These are phyloP conservation scores for Proliferodiscus dingleyae DNA, from an alignment of 2,329 filamentous ascomycete genomes.

Conservation along the genomic window DNA sequence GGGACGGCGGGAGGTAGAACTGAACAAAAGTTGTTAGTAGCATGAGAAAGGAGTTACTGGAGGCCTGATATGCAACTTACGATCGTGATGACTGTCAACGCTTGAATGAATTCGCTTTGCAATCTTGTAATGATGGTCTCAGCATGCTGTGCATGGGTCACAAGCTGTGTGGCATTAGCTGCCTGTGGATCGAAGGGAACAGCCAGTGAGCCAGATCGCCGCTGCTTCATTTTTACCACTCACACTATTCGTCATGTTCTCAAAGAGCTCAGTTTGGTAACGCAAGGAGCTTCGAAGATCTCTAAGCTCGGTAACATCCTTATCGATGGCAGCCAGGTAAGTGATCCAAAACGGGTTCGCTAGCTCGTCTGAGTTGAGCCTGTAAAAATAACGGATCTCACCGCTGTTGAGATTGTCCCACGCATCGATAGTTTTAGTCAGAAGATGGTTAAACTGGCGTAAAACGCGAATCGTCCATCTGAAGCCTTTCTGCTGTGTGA, in stretches of 20 bases:
- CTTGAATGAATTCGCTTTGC: constrained; percentile 11
- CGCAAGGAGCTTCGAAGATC: constrained; percentile 8
- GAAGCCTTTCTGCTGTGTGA: constrained; percentile 10
- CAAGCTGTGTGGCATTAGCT: too few relatives aligned
- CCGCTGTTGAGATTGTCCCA: constrained; percentile 12
- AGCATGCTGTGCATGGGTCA: constrained; percentile 8
- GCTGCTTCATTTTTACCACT: too few relatives aligned
- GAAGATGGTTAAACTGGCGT: constrained; percentile 7
- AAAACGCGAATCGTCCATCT: constrained; percentile 11
- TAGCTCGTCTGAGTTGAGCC: neutral
- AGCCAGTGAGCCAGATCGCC: too few relatives aligned
- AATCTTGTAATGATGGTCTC: constrained; percentile 4
- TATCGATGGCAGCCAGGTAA: constrained; percentile 12
- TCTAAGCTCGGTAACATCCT: constrained; percentile 10
- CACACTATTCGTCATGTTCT: constrained; percentile 13
- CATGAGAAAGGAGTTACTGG: too few relatives aligned
- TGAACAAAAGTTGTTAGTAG: too few relatives aligned
- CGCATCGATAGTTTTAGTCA: constrained; percentile 8
- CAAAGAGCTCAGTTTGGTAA: constrained; percentile 10
- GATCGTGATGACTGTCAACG: constrained; percentile 9
- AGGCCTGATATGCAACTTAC: constrained; percentile 2
- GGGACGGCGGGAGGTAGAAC: constrained; percentile 8
- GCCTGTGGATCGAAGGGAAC: too few relatives aligned
- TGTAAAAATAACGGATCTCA: constrained; percentile 12
- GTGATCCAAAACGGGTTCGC: constrained; percentile 2